Evolutionary conservation across 106 monocot species (phyloP).

Genomic region (Acorus calamus): DNA sequence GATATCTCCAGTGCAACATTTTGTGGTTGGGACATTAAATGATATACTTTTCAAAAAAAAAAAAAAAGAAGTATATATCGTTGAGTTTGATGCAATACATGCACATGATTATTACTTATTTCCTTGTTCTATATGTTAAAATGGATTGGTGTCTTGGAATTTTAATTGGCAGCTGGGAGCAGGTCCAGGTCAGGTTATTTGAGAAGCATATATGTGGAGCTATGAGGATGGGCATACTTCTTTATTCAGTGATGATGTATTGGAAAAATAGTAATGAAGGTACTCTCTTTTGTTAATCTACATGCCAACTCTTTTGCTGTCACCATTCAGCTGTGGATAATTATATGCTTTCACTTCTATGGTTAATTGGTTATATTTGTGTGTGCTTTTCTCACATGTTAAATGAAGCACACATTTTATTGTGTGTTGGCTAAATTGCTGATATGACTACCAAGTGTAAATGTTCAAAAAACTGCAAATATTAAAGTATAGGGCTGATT

Average conservation of each 20-base stretch:
- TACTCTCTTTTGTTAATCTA: conserved; percentile 10
- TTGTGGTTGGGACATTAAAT: not conserved
- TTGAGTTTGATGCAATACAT: no score
- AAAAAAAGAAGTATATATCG: no score
- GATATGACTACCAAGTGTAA: no score
- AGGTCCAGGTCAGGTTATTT: conserved; percentile 53
- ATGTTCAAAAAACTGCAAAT: no score
- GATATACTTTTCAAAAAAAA: not conserved
- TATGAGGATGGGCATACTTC: conserved; percentile 32
- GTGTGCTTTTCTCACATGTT: no score
- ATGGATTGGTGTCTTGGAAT: conserved; percentile 16
- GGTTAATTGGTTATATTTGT: no score
- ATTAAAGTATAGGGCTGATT: no score
- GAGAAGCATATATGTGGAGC: conserved; percentile 42
- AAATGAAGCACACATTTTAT: no score
- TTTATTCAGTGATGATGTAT: conserved; percentile 53
- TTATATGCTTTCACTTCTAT: no score
- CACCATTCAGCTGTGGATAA: no score
- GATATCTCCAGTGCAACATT: not conserved
- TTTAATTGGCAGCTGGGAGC: conserved; percentile 83
- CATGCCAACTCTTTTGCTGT: not conserved
- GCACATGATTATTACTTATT: not conserved
- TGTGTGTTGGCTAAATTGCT: no score
- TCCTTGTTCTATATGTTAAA: conserved; percentile 4
- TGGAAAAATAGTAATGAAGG: conserved; percentile 39